Base-by-base conservation (phyloP, 225 moss, liverwort and hornwort genomes). In the Neckera pumila region DNA sequence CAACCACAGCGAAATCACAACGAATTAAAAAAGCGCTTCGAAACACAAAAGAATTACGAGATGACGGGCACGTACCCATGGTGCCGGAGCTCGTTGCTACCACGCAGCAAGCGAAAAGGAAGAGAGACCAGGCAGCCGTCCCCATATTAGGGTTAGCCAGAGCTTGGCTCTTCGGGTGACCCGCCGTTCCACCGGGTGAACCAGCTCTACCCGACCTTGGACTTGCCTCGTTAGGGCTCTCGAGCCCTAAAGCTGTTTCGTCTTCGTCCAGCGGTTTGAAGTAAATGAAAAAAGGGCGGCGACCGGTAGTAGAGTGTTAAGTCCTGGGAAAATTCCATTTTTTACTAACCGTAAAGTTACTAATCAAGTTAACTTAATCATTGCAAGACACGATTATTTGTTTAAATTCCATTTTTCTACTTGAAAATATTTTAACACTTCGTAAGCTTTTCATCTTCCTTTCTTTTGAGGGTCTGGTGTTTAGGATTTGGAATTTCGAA, bases 61-160 rank as follows among this genome's bases (percentile, higher is more conserved):
- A 74, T 36, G 20, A 31, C 38, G 62, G 3, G 63, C 80, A 31
- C 91, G 15, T 91, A 92, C 92, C 92, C 92, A 92, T 92, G 69
- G 76, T 86, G 91, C 79, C 87, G 86, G 86, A 89, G 91, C 85
- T 65, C 19, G 62, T 19, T 40, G 88, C 79, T 22, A 58, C 88
- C 79, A 79, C 79, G 56, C 86, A 89, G 89, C 91, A 89, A 89
- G 79, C 76, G 88, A 76, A 92, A 92, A 92, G 89, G 49, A 86
- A 75, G 67, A 69, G 26, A 0, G 0, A 2, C 0, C 0, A 1
- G 9, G 82, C 89, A 92, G 90, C 92, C 92, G 90, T 87, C 89
- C 34, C 3, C 66, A 87, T 90, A 92, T 92, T 92, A 92, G 92
- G 90, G 89, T 60, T 92, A 81, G 36, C n/a, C 33, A 14, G 59